These are phyloP conservation scores for Cornus suecica DNA, from an alignment of 148 eudicot genomes.

Conservation along the genomic window DNA sequence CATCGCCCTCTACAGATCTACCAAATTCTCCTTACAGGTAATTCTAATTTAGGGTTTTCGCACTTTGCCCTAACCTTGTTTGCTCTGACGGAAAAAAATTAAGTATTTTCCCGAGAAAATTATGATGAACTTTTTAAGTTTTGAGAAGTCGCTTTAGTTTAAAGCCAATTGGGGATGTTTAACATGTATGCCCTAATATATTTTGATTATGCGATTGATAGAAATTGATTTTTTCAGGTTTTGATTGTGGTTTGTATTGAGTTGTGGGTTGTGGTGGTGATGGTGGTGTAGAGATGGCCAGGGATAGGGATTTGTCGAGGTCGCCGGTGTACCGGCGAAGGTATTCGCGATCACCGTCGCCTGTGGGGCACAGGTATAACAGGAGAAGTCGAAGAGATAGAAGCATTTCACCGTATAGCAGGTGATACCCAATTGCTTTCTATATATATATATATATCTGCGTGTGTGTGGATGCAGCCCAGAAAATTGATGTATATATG, in stretches of 20 bases:
- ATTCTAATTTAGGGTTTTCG: no score
- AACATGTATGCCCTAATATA: background rate
- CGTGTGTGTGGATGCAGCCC: no score
- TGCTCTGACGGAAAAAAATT: background rate
- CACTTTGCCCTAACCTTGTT: background rate
- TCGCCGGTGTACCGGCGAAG: slow-evolving; percentile 54
- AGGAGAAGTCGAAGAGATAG: slow-evolving; percentile 69
- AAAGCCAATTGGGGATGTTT: no score
- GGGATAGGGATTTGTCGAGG: slow-evolving; percentile 71
- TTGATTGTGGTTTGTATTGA: slow-evolving; percentile 5
- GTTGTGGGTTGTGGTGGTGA: slow-evolving; percentile 7
- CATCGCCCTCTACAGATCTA: background rate
- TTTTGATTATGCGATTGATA: background rate
- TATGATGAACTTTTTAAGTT: background rate
- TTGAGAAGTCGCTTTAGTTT: background rate
- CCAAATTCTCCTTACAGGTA: background rate
- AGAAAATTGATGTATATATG: no score
- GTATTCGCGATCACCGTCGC: slow-evolving; percentile 64
- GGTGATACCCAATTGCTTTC: slow-evolving; percentile 61
- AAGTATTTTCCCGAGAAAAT: background rate
- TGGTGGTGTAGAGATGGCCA: slow-evolving; percentile 38
- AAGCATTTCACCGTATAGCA: slow-evolving; percentile 86
- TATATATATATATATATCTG: background rate
- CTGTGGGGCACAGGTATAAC: slow-evolving; percentile 39
- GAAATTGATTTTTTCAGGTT: background rate